Evolutionary conservation across 495 filamentous ascomycete genomes (phyloP).

Genomic region (Chaetomium cochliodes): DNA sequence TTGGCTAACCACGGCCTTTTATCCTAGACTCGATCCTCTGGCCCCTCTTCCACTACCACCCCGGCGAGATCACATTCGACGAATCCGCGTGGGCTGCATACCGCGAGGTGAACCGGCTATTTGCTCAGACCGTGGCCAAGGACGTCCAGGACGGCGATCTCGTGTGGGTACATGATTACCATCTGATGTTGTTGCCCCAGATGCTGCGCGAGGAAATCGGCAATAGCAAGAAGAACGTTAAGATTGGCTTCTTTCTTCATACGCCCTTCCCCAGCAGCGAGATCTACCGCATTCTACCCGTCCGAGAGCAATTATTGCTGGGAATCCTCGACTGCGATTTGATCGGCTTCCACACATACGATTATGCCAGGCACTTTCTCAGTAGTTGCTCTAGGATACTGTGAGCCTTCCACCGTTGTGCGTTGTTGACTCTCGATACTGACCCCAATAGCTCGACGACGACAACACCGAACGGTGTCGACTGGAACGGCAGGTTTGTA

Average conservation of each 20-base stretch:
- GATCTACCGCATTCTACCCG: slow-evolving; percentile 86
- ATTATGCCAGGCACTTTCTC: slow-evolving; percentile 87
- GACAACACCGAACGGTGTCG: slow-evolving; percentile 81
- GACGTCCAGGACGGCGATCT: slow-evolving; percentile 75
- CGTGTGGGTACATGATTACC: slow-evolving; percentile 97
- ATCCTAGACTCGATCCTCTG: slow-evolving; percentile 82
- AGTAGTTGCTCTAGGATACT: slow-evolving; percentile 81
- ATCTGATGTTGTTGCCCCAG: slow-evolving; percentile 84
- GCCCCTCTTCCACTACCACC: slow-evolving; percentile 96
- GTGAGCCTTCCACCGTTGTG: slow-evolving; percentile 44
- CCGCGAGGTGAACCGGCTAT: slow-evolving; percentile 77
- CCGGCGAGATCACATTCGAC: slow-evolving; percentile 87
- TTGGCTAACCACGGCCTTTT: neutral
- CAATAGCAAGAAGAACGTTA: slow-evolving; percentile 69
- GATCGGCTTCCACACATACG: slow-evolving; percentile 93
- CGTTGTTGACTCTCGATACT: neutral
- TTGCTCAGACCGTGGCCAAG: slow-evolving; percentile 73
- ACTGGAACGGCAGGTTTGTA: slow-evolving; percentile 70
- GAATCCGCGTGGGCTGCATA: slow-evolving; percentile 87
- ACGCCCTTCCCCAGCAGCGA: slow-evolving; percentile 93
- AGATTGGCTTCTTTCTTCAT: slow-evolving; percentile 93
- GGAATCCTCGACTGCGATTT: slow-evolving; percentile 83
- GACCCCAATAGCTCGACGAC: slow-evolving; percentile 56
- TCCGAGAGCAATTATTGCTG: slow-evolving; percentile 74
- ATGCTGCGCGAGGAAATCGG: slow-evolving; percentile 77